A percentile compares a stretch with the other conserved stretches of the same genome.
Conservation (phyloP, 2,329 filamentous ascomycete genomes). For the Beauveria sp. region DNA sequence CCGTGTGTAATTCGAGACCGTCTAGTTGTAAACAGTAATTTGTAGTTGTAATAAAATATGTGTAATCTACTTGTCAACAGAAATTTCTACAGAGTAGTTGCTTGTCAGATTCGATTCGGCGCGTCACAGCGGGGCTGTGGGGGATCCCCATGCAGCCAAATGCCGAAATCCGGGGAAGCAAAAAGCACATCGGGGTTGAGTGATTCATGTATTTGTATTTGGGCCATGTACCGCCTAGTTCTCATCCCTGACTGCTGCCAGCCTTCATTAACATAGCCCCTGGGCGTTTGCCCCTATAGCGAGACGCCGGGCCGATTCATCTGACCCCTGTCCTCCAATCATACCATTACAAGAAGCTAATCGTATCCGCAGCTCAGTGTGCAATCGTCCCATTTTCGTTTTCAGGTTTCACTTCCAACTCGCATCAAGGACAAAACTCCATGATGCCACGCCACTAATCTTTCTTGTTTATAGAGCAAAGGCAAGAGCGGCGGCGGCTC, state of each 20-base stretch:
- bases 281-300: neutral
- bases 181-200: neutral
- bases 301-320: neutral
- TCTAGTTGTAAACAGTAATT: neutral
- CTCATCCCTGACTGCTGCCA: neutral
- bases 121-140: neutral
- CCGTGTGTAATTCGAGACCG: neutral
- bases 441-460: no score
- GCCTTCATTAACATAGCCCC: neutral
- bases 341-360: neutral
- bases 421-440: neutral
- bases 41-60: neutral
- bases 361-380: neutral
- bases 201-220: neutral
- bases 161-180: neutral
- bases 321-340: neutral
- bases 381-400: neutral
- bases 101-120: neutral
- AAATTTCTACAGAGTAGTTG: neutral
- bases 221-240: neutral
- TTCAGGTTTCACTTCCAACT: neutral
- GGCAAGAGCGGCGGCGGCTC: slow-evolving; percentile 11
- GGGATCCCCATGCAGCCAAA: neutral
- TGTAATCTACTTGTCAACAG: no score
- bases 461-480: slow-evolving; percentile 3